Evolutionary conservation across 1,284 basidiomycete genomes (phyloP).

Genomic region (Porogramme epimiltina): DNA sequence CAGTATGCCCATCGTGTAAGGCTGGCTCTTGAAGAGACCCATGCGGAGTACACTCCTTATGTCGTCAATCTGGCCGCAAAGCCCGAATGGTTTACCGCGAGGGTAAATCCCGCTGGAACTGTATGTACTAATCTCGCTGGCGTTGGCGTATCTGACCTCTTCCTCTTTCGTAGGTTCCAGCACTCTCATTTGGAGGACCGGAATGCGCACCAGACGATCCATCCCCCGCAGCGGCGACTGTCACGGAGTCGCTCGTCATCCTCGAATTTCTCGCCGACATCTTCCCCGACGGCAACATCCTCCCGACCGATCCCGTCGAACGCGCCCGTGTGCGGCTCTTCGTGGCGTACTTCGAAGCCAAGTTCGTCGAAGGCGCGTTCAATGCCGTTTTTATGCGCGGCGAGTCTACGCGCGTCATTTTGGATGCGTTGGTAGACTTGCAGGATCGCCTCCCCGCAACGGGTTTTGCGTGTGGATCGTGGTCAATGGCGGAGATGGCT

Average conservation of each 20-base stretch:
- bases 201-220: constrained; percentile 51
- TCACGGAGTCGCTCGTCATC: constrained; percentile 62
- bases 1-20: constrained; percentile 5
- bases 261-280: constrained; percentile 64
- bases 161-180: constrained; percentile 40
- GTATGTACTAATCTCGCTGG: constrained; percentile 28
- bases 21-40: constrained; percentile 57
- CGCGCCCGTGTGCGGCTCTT: constrained; percentile 55
- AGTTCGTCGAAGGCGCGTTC: constrained; percentile 56
- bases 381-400: constrained; percentile 35
- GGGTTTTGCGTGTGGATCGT: constrained; percentile 28
- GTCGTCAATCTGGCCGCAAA: constrained; percentile 64
- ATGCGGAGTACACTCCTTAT: constrained; percentile 47
- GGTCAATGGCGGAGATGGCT: constrained; percentile 45
- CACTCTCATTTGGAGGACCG: constrained; percentile 59
- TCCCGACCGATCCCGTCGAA: constrained; percentile 53
- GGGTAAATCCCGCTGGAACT: constrained; percentile 61
- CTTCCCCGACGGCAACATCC: constrained; percentile 44
- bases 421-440: constrained; percentile 31
- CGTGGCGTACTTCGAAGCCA: constrained; percentile 54
- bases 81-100: constrained; percentile 62
- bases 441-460: constrained; percentile 23
- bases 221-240: constrained; percentile 54
- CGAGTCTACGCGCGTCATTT: constrained; percentile 42
- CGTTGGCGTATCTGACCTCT: neutral